These are phyloP conservation scores for Ettlia oleoabundans DNA, from an alignment of 139 green algal genomes.

Conservation along the genomic window DNA sequence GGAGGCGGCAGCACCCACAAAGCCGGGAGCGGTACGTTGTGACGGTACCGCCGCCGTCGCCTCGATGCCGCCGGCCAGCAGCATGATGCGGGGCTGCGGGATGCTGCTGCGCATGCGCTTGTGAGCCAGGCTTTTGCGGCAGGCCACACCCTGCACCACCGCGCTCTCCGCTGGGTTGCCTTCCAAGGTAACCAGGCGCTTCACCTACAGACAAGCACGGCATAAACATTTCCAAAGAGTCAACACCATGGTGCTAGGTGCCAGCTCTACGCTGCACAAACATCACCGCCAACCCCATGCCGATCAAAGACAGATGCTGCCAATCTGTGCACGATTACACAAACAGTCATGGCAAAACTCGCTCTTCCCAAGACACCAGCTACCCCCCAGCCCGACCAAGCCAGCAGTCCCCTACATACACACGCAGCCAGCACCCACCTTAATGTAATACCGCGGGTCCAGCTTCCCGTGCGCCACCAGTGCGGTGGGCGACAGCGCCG, in stretches of 20 bases:
- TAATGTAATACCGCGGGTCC: constrained; percentile 72
- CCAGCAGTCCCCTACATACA: background rate
- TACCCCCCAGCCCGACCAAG: background rate
- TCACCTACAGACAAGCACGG: constrained; percentile 59
- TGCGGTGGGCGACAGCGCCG: constrained; percentile 50
- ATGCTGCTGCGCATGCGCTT: constrained; percentile 78
- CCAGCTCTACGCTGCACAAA: too few relatives aligned
- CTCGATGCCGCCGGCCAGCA: constrained; percentile 63
- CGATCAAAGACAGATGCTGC: too few relatives aligned
- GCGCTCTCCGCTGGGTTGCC: constrained; percentile 56
- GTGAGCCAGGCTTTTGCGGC: constrained; percentile 82
- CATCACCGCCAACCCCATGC: too few relatives aligned
- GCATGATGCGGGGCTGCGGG: constrained; percentile 65
- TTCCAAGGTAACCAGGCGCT: constrained; percentile 58
- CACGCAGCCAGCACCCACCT: constrained; percentile 47
- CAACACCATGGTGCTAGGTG: too few relatives aligned
- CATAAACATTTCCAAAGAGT: too few relatives aligned
- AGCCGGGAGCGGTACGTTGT: too few relatives aligned
- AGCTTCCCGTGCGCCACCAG: constrained; percentile 49
- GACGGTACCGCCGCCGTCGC: too few relatives aligned
- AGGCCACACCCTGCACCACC: constrained; percentile 66
- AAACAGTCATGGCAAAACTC: too few relatives aligned
- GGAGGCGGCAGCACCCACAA: background rate
- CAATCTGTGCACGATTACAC: too few relatives aligned
- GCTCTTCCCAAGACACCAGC: too few relatives aligned